Evolutionary conservation across 2,329 filamentous ascomycete species (phyloP).

Genomic region (Penicillium sp.): DNA sequence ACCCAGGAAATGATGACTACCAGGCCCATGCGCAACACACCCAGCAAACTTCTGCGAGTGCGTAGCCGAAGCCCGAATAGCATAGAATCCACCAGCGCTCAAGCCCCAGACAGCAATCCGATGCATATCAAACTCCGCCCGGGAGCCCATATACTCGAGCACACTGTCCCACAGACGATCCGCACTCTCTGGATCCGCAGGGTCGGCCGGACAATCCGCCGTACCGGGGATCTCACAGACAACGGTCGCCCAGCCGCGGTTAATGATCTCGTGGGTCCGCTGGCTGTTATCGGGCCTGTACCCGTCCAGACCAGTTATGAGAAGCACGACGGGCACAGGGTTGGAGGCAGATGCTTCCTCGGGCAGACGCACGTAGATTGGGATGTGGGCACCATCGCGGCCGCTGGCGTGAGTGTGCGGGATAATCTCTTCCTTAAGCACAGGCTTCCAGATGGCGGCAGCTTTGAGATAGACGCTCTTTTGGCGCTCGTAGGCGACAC

Average conservation of each 20-base stretch:
- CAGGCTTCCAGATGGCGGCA: constrained; percentile 52
- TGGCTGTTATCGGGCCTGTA: constrained; percentile 55
- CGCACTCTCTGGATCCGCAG: constrained; percentile 56
- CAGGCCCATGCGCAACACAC: constrained; percentile 61
- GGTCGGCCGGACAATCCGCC: constrained; percentile 64
- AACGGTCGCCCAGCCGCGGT: constrained; percentile 62
- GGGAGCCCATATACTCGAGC: constrained; percentile 56
- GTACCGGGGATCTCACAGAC: constrained; percentile 66
- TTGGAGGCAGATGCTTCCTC: constrained; percentile 40
- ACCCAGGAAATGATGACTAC: constrained; percentile 61
- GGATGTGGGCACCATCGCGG: constrained; percentile 57
- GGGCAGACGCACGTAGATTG: constrained; percentile 65
- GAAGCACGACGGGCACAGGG: constrained; percentile 53
- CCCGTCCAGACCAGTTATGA: constrained; percentile 59
- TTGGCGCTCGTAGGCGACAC: constrained; percentile 63
- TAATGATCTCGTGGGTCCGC: constrained; percentile 60
- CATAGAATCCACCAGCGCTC: constrained; percentile 67
- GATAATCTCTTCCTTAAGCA: constrained; percentile 61
- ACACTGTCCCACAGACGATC: constrained; percentile 64
- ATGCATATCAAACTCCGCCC: constrained; percentile 55
- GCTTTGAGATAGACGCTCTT: constrained; percentile 64
- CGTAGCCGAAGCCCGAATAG: constrained; percentile 66
- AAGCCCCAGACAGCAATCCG: constrained; percentile 64
- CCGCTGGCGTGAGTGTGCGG: constrained; percentile 54
- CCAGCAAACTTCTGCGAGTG: constrained; percentile 56